Evolutionary conservation across 768 basidiomycete species (phyloP).

Genomic region (Mycena metata): DNA sequence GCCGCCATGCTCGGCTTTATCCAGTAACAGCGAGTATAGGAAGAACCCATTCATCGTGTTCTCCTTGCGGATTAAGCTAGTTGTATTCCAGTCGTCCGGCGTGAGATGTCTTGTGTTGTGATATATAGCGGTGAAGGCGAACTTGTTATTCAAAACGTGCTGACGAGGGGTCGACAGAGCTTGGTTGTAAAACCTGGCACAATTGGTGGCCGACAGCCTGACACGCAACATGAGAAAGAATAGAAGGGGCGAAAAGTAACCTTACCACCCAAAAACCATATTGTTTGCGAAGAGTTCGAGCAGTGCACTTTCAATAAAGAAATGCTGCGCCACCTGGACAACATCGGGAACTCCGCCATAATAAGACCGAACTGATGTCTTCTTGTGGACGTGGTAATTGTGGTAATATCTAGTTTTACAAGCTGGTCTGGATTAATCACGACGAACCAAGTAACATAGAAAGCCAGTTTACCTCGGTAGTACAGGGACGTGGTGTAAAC

Average conservation of each 20-base stretch:
- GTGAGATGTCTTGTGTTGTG: background rate
- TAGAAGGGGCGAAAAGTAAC: background rate
- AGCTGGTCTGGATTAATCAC: too few species aligned
- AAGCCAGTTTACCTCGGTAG: slow-evolving; percentile 7
- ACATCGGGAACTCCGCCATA: background rate
- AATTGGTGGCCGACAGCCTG: background rate
- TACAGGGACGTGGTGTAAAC: slow-evolving; percentile 19
- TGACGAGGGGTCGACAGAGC: background rate
- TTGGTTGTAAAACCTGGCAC: background rate
- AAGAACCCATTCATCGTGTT: slow-evolving; percentile 34
- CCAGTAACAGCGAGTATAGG: slow-evolving; percentile 30
- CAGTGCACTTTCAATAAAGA: background rate
- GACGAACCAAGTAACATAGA: too few species aligned
- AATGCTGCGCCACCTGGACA: background rate
- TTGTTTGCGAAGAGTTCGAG: background rate
- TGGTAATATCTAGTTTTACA: too few species aligned
- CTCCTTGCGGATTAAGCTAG: slow-evolving; percentile 5
- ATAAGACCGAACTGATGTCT: too few species aligned
- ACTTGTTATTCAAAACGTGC: background rate
- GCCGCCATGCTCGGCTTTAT: slow-evolving; percentile 11
- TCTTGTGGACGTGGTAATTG: too few species aligned
- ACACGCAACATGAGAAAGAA: too few species aligned
- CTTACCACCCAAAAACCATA: background rate
- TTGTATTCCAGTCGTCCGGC: background rate
- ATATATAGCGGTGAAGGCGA: slow-evolving; percentile 1